These are phyloP conservation scores for Stemphylium beticola DNA, from an alignment of 2,329 filamentous ascomycete species.

Conservation along the genomic window DNA sequence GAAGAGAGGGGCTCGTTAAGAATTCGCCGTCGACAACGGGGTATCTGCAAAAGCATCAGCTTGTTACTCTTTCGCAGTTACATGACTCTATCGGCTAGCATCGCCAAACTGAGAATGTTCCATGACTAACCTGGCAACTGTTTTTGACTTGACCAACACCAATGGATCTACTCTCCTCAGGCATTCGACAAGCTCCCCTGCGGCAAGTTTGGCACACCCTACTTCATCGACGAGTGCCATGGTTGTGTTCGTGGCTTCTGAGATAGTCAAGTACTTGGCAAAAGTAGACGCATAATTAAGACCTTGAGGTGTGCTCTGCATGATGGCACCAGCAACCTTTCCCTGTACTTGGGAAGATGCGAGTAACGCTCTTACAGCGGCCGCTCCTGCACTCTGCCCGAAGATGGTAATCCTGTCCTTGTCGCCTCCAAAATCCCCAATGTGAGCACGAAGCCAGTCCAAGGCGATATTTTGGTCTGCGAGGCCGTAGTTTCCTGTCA, in stretches of 20 bases:
- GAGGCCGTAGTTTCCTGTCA: conserved; percentile 58
- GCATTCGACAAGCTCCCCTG: conserved; percentile 26
- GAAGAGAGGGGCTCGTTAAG: neutral
- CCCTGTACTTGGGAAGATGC: conserved; percentile 26
- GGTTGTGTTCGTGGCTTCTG: conserved; percentile 28
- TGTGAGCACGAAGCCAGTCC: conserved; percentile 56
- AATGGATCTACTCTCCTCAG: conserved; percentile 30
- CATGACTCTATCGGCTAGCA: too few species aligned
- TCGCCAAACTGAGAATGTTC: too few species aligned
- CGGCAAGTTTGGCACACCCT: conserved; percentile 23
- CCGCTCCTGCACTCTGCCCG: conserved; percentile 46
- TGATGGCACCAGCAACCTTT: too few species aligned
- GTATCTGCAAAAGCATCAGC: neutral
- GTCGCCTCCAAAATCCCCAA: conserved; percentile 47
- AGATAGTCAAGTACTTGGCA: conserved; percentile 33
- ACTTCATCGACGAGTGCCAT: conserved; percentile 31
- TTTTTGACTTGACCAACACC: conserved; percentile 18
- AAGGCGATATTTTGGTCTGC: conserved; percentile 58
- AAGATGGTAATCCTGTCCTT: conserved; percentile 47
- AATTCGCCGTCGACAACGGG: neutral
- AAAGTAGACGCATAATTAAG: conserved; percentile 27
- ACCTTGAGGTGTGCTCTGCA: too few species aligned
- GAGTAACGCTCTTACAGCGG: conserved; percentile 56
- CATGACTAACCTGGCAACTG: conserved; percentile 3
- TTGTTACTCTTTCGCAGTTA: neutral